These are phyloP conservation scores for Senna tora DNA, from an alignment of 306 rosid genomes.

Conservation along the genomic window DNA sequence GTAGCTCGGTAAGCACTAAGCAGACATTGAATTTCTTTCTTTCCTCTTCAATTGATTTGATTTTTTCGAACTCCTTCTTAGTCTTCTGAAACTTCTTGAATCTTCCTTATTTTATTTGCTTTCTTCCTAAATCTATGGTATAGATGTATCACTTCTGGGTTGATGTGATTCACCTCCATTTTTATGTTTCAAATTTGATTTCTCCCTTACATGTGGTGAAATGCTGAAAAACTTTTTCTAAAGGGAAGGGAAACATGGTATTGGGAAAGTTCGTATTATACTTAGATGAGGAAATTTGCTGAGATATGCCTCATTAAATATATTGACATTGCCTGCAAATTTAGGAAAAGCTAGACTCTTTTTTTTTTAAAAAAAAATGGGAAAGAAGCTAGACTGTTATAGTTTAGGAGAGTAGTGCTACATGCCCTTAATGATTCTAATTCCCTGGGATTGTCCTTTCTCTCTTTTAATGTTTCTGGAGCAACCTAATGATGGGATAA, in stretches of 20 bases:
- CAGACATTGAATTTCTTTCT: background rate
- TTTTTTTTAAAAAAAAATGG: too few relatives aligned
- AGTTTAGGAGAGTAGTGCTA: too few relatives aligned
- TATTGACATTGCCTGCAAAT: background rate
- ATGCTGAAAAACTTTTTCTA: background rate
- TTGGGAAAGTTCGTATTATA: background rate
- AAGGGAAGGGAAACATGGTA: background rate
- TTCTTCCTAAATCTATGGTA: background rate
- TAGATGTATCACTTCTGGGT: background rate
- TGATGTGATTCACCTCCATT: background rate
- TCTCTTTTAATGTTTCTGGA: background rate
- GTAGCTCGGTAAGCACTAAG: too few relatives aligned
- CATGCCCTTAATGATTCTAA: background rate
- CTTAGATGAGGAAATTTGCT: background rate
- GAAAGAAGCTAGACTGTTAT: too few relatives aligned
- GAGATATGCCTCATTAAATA: background rate
- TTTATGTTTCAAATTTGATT: background rate
- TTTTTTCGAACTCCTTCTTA: background rate
- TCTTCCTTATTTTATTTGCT: background rate
- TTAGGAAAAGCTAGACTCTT: too few relatives aligned
- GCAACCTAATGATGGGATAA: background rate
- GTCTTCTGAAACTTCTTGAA: too few relatives aligned
- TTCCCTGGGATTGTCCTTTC: background rate
- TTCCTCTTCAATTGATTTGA: background rate
- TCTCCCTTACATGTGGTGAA: background rate